These are phyloP conservation scores for Candida suzukii DNA, from an alignment of 805 yeast species.

Conservation along the genomic window DNA sequence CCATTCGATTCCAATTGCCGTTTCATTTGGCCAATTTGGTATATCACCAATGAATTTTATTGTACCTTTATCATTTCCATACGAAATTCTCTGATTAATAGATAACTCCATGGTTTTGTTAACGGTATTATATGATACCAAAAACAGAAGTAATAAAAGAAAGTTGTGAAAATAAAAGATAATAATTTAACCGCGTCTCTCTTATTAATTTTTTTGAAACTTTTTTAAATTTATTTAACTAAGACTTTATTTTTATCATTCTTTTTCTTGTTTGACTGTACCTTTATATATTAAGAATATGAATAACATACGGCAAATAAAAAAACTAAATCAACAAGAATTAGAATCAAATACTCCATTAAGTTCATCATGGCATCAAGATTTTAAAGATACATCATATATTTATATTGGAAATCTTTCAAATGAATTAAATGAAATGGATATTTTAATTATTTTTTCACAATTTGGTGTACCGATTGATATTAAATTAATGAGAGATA, in stretches of 20 bases:
- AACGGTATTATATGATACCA: neutral
- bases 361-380: slow-evolving; percentile 84
- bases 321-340: slow-evolving; percentile 59
- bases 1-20: slow-evolving; percentile 83
- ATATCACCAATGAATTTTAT: slow-evolving; percentile 54
- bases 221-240: too few species aligned
- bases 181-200: too few species aligned
- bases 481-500: slow-evolving; percentile 61
- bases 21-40: slow-evolving; percentile 50
- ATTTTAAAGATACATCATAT: slow-evolving; percentile 69
- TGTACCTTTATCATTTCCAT: slow-evolving; percentile 50
- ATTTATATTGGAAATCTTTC: slow-evolving; percentile 73
- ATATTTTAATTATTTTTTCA: slow-evolving; percentile 70
- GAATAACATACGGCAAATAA: slow-evolving; percentile 31
- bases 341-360: slow-evolving; percentile 50
- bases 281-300: too few species aligned
- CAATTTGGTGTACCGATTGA: slow-evolving; percentile 87
- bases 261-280: too few species aligned
- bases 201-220: too few species aligned
- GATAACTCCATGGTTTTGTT: neutral
- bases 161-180: too few species aligned
- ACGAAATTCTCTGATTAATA: slow-evolving; percentile 20
- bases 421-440: slow-evolving; percentile 60
- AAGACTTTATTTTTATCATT: too few species aligned
- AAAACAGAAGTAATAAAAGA: too few species aligned